Evolutionary conservation across 306 rosid genomes (phyloP).

Genomic region (Bauhinia variegata): DNA sequence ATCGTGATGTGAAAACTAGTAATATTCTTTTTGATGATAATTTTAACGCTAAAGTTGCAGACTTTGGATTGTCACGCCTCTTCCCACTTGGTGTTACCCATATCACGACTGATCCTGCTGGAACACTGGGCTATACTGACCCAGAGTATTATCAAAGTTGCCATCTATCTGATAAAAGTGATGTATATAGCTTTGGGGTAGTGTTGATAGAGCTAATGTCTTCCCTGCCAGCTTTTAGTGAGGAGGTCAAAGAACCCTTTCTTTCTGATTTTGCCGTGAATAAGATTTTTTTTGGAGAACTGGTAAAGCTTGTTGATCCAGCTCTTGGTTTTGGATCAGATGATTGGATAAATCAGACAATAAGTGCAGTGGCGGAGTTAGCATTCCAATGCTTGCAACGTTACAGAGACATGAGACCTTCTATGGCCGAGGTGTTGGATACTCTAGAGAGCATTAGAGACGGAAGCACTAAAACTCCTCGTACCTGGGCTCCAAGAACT

Average conservation of each 20-base stretch:
- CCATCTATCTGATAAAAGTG: slow-evolving; percentile 71
- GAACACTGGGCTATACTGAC: slow-evolving; percentile 75
- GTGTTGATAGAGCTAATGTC: slow-evolving; percentile 71
- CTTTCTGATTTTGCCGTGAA: slow-evolving; percentile 59
- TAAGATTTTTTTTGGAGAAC: slow-evolving; percentile 46
- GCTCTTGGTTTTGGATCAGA: slow-evolving; percentile 56
- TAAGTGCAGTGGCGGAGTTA: slow-evolving; percentile 61
- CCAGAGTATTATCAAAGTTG: slow-evolving; percentile 64
- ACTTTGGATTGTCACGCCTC: slow-evolving; percentile 68
- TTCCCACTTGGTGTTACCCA: slow-evolving; percentile 66
- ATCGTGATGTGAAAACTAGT: slow-evolving; percentile 67
- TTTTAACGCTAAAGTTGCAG: slow-evolving; percentile 68
- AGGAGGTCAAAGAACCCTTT: slow-evolving; percentile 45
- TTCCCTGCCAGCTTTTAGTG: slow-evolving; percentile 62
- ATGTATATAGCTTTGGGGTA: slow-evolving; percentile 78
- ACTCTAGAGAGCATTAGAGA: slow-evolving; percentile 40
- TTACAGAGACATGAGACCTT: slow-evolving; percentile 63
- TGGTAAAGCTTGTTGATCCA: slow-evolving; percentile 60
- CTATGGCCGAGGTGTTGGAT: slow-evolving; percentile 57
- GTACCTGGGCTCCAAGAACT: slow-evolving; percentile 18
- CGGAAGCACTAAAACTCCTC: slow-evolving; percentile 8
- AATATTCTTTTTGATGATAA: slow-evolving; percentile 65
- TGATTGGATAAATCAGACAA: slow-evolving; percentile 36
- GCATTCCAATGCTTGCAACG: slow-evolving; percentile 67
- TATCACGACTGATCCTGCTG: slow-evolving; percentile 71